A percentile compares a stretch with the other conserved stretches of the same genome.
These are phyloP conservation scores for Plasmodium adleri DNA, from an alignment of 169 alveolate genomes.

Conservation along the genomic window DNA sequence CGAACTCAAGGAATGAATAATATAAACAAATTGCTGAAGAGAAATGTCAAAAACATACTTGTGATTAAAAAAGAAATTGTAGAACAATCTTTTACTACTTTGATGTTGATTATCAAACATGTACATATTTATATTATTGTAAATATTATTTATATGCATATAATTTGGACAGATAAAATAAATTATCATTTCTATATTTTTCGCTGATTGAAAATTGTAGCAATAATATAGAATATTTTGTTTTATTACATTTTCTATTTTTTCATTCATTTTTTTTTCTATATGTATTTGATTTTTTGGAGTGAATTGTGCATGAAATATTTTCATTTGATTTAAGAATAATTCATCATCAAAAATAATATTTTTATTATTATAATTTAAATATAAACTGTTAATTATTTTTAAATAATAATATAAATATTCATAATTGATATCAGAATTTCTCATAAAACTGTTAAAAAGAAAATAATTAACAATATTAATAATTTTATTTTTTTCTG, in stretches of 20 bases:
- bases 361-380: conserved; percentile 14
- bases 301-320: background rate
- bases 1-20: conserved; percentile 32
- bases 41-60: conserved; percentile 51
- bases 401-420: conserved; percentile 50
- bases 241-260: conserved; percentile 45
- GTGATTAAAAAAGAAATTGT: conserved; percentile 65
- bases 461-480: conserved; percentile 58
- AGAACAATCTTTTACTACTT: conserved; percentile 15
- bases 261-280: conserved; percentile 47
- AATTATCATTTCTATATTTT: conserved; percentile 70
- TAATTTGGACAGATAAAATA: conserved; percentile 63
- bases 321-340: conserved; percentile 5
- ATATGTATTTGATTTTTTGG: conserved; percentile 2
- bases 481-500: conserved; percentile 50
- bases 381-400: conserved; percentile 41
- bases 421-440: conserved; percentile 33
- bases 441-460: conserved; percentile 50
- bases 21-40: conserved; percentile 38
- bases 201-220: conserved; percentile 20
- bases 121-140: conserved; percentile 47
- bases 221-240: conserved; percentile 58
- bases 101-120: conserved; percentile 24
- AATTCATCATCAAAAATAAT: conserved; percentile 15
- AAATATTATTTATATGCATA: conserved; percentile 40